phyloP scores from a whole-genome alignment of 225 moss, liverwort and hornwort genomes.

The Anthoceros angustus region DNA sequence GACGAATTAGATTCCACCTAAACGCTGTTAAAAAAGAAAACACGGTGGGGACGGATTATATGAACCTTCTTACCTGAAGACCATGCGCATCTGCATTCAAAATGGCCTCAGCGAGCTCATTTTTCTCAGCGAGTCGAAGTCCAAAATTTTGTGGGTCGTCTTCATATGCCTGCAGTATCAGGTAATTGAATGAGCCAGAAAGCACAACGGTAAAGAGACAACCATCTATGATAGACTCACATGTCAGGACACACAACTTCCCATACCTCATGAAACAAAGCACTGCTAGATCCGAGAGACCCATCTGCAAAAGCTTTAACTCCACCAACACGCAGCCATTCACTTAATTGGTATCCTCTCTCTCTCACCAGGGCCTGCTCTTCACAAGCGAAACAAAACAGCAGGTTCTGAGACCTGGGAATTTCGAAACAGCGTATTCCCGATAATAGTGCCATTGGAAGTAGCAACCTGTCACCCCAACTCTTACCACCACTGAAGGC shows the following conservation, averaged over 20 bases:
- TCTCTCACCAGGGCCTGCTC: conserved; percentile 53
- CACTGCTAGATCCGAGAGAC: conserved; percentile 57
- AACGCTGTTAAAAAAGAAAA: background rate
- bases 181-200: background rate
- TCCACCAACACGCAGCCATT: conserved; percentile 68
- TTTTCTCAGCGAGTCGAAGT: conserved; percentile 39
- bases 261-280: conserved; percentile 66
- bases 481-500: conserved; percentile 43
- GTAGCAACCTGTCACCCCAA: conserved; percentile 3
- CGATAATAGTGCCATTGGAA: background rate
- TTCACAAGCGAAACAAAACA: background rate
- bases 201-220: too few relatives aligned
- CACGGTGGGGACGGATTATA: background rate
- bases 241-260: background rate
- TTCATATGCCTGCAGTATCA: conserved; percentile 44
- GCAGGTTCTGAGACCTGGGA: background rate
- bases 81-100: conserved; percentile 61
- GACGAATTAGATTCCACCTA: conserved; percentile 3
- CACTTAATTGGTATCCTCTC: conserved; percentile 43
- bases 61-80: conserved; percentile 43
- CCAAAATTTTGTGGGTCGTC: conserved; percentile 50
- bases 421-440: background rate
- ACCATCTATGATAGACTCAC: too few relatives aligned
- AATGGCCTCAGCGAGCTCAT: conserved; percentile 48
- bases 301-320: conserved; percentile 91